Base-by-base conservation (phyloP, 2,329 filamentous ascomycete genomes). In the Fonsecaea pedrosoi region DNA sequence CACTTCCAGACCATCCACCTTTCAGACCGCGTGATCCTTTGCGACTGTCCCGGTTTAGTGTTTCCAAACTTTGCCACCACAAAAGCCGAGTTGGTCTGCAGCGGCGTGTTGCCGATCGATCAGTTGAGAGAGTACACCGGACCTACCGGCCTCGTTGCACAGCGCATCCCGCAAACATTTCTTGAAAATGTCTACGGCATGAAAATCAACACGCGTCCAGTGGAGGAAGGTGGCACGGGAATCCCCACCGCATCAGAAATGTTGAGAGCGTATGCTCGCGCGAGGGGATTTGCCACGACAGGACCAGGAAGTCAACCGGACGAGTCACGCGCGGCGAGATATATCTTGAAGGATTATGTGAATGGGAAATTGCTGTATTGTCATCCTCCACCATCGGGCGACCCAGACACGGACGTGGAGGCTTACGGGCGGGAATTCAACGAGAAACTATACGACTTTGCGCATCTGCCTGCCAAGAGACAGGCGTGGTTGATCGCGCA, bases 1-100 rank as follows among this genome's bases (percentile, higher is more conserved):
- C 95, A 99, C 76, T 99, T 99, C 82, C 95, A 99, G 79, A 99
- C 95, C 1, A 95, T 99, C 66, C 94, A 97, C 77, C 87, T 99
- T 37, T 95, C 91, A 66, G 91, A 95, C 0, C 88, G 89, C 66
- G 92, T 99, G 69, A 86, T 98, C 55, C 87, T 99, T 6, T 98
- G 95, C 80, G 95, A 99, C 88, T 99, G 95, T 76, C 95, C 95
- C 9, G 95, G 95, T 89, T 89, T 99, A 21, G 96, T 99, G 1
- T 98, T 99, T 78, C 94, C 95, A 74, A 98, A 98, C 81, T 99
- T 98, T 74, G 94, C 95, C 65, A 94, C 90, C 54, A 98, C 94
- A 55, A 98, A 98, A 80, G 95, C 92, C 45, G 95, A 99, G 75
- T 87, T 99, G 21, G 95, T 99, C 9, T 95, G 93, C 79, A 96